phyloP scores from a whole-genome alignment of 257 asterid species.

The Petrea volubilis region DNA sequence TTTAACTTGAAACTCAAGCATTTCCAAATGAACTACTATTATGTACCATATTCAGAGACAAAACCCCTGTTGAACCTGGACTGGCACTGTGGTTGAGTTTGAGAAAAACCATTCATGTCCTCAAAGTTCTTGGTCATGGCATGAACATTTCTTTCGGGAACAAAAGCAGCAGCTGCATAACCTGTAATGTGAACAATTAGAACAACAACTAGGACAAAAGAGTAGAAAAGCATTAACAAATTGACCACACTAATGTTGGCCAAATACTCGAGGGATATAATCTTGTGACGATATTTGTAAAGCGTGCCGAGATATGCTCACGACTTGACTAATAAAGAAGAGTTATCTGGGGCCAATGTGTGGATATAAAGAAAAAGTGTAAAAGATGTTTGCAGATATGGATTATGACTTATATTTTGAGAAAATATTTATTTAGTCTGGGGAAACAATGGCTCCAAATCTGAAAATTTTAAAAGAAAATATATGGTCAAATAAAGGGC shows the following conservation, averaged over 20 bases:
- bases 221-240: slow-evolving; percentile 1
- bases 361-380: slow-evolving; percentile 2
- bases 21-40: neutral
- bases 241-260: slow-evolving; percentile 1
- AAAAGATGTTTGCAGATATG: neutral
- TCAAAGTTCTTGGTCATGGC: slow-evolving; percentile 7
- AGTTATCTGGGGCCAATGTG: slow-evolving; percentile 4
- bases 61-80: slow-evolving; percentile 20
- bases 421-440: neutral
- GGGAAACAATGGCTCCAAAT: slow-evolving; percentile 27
- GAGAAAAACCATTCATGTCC: slow-evolving; percentile 15
- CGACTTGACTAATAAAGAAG: slow-evolving; percentile 12
- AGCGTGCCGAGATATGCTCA: slow-evolving; percentile 8
- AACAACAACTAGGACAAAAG: neutral
- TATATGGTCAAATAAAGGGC: slow-evolving; percentile 28
- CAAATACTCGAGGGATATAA: slow-evolving; percentile 1
- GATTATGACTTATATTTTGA: neutral
- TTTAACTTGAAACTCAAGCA: neutral
- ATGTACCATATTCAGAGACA: slow-evolving; percentile 43
- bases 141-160: slow-evolving; percentile 28
- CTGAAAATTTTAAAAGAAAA: slow-evolving; percentile 21
- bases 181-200: slow-evolving; percentile 27
- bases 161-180: slow-evolving; percentile 28
- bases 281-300: slow-evolving; percentile 15
- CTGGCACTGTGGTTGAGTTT: slow-evolving; percentile 15